Evolutionary conservation across 2,329 filamentous ascomycete genomes (phyloP).

Genomic region (Fusarium sp.): DNA sequence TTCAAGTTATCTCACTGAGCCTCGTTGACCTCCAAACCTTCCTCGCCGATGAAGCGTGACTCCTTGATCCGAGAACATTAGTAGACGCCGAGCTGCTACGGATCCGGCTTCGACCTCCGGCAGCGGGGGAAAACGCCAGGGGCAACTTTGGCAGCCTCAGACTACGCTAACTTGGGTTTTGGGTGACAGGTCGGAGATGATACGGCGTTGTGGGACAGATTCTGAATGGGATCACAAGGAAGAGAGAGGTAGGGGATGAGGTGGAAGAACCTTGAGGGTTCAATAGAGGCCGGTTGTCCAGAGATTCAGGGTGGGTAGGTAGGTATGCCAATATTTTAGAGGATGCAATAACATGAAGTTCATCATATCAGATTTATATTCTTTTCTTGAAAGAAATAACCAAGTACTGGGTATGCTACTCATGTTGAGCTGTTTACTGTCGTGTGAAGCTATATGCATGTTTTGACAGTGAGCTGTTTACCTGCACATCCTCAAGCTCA

Average conservation of each 20-base stretch:
- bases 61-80: not conserved
- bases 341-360: too few species aligned
- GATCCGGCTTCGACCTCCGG: constrained; percentile 15
- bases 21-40: not conserved
- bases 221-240: not conserved
- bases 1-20: not conserved
- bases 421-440: not conserved
- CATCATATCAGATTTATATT: not conserved
- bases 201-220: constrained; percentile 21
- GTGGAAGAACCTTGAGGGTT: constrained; percentile 28
- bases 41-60: not conserved
- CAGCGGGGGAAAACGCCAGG: not conserved
- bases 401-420: not conserved
- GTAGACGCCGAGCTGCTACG: too few species aligned
- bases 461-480: not conserved
- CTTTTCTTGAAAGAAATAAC: not conserved
- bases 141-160: not conserved
- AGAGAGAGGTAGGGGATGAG: not conserved
- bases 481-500: not conserved
- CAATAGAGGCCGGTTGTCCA: not conserved
- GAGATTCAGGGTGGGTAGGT: not conserved
- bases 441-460: not conserved
- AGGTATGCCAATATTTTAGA: not conserved
- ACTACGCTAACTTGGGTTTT: not conserved
- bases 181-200: constrained; percentile 25